Percentiles rank a stretch among this genome's conserved stretches.
Evolutionary conservation across 257 asterid genomes (phyloP).

Genomic region (Nicotiana noctiflora): DNA sequence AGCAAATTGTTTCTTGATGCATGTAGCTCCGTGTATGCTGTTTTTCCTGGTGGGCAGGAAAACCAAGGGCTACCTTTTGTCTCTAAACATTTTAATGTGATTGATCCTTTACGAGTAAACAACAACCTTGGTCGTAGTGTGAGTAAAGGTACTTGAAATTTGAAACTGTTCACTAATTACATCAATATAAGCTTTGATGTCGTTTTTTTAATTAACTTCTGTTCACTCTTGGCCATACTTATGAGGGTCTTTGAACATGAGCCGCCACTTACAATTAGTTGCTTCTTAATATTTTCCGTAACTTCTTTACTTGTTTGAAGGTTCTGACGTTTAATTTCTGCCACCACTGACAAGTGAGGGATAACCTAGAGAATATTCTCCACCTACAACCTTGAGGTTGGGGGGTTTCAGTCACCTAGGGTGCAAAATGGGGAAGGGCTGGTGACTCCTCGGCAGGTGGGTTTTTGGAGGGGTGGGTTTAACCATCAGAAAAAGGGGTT

Average conservation of each 20-base stretch:
- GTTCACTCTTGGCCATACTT: neutral
- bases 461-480: neutral
- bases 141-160: constrained; percentile 70
- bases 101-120: constrained; percentile 95
- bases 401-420: neutral
- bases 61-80: constrained; percentile 78
- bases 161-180: neutral
- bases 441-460: neutral
- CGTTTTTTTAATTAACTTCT: neutral
- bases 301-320: neutral
- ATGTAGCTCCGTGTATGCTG: constrained; percentile 87
- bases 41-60: constrained; percentile 80
- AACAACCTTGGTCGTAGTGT: constrained; percentile 99
- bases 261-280: neutral
- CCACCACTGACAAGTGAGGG: neutral
- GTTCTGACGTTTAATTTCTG: neutral
- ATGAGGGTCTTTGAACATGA: neutral
- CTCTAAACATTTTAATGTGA: constrained; percentile 88
- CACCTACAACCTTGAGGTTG: neutral
- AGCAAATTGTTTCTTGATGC: constrained; percentile 91
- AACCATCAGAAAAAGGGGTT: neutral
- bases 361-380: neutral
- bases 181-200: neutral
- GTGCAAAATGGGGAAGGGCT: neutral
- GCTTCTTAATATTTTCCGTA: neutral